Evolutionary conservation across 106 monocot species (phyloP), one percentile per base, ranked within the genome.

Genomic region (Agapanthus africanus): DNA sequence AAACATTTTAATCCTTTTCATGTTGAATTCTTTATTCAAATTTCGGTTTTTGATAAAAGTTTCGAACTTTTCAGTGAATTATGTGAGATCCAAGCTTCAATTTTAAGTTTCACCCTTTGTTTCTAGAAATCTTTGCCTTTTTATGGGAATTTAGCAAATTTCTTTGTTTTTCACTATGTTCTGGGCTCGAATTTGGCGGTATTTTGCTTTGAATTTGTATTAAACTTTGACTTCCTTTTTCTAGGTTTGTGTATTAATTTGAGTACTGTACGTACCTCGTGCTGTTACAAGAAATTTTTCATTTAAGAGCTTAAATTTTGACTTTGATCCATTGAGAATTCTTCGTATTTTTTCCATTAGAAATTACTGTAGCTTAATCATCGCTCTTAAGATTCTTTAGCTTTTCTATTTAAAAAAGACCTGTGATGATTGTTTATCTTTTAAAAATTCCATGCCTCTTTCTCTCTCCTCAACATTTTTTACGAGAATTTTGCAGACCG

Each of bases 311-410:
- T n/a, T n/a, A n/a, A n/a, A n/a, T n/a, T n/a, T n/a, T n/a, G n/a
- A n/a, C n/a, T n/a, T n/a, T n/a, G 50, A 50, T 57, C 27, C 28
- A 14, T 26, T 57, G 30, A 31, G 56, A 14, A 28, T 57, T 57
- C 19, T n/a, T n/a, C n/a, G n/a, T n/a, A n/a, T n/a, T n/a, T 26
- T 54, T 23, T 14, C 6, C 19, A 6, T 50, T 7, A 13, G 4
- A 36, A 19, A 35, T 44, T 44, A 30, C 42, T 44, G 42, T 66
- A 66, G 21, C 66, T 44, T 62, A 66, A 66, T 66, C 28, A 66
- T 66, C 28, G 28, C 28, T 14, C 42, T 66, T 2, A 30, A 44
- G 66, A 66, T 66, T 66, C 44, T 41, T 41, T 22, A 30, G 11
- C 26, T 27, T 41, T 44, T 27, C 16, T 30, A 44, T 27, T 66